phyloP scores from a whole-genome alignment of 2,329 filamentous ascomycete genomes.

The Cryphonectria carpinicola region DNA sequence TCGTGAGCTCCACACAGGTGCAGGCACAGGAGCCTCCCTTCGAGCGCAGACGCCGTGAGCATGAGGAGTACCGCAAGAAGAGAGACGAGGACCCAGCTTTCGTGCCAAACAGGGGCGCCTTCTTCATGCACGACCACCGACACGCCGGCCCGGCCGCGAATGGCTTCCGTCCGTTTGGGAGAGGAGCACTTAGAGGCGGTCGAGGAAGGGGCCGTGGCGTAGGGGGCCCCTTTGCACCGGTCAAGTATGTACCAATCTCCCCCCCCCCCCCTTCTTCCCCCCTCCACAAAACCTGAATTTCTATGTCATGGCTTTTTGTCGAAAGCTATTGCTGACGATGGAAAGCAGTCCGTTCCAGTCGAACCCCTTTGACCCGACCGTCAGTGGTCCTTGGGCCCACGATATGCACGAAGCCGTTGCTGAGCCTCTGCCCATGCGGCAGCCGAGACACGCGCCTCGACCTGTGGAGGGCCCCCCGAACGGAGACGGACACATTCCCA shows the following conservation, averaged over 20 bases:
- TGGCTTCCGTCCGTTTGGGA: slow-evolving; percentile 73
- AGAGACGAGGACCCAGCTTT: slow-evolving; percentile 89
- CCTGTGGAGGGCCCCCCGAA: slow-evolving; percentile 57
- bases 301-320: not conserved
- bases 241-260: slow-evolving; percentile 58
- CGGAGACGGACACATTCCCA: slow-evolving; percentile 58
- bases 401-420: slow-evolving; percentile 84
- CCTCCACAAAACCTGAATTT: not conserved
- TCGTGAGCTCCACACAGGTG: slow-evolving; percentile 59
- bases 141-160: slow-evolving; percentile 77
- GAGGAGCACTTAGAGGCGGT: slow-evolving; percentile 56
- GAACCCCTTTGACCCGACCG: slow-evolving; percentile 61
- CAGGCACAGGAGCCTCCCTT: slow-evolving; percentile 60
- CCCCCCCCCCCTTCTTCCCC: slow-evolving; percentile 15
- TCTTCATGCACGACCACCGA: slow-evolving; percentile 96
- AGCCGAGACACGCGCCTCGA: slow-evolving; percentile 46
- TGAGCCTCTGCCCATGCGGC: slow-evolving; percentile 47
- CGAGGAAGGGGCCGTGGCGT: slow-evolving; percentile 61
- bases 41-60: slow-evolving; percentile 78
- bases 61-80: slow-evolving; percentile 88
- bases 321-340: slow-evolving; percentile 16
- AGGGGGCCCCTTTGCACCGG: slow-evolving; percentile 61
- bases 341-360: slow-evolving; percentile 48
- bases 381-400: slow-evolving; percentile 83
- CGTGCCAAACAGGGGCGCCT: slow-evolving; percentile 90